These are phyloP conservation scores for Populus alba DNA, from an alignment of 345 rosid genomes.

Conservation along the genomic window DNA sequence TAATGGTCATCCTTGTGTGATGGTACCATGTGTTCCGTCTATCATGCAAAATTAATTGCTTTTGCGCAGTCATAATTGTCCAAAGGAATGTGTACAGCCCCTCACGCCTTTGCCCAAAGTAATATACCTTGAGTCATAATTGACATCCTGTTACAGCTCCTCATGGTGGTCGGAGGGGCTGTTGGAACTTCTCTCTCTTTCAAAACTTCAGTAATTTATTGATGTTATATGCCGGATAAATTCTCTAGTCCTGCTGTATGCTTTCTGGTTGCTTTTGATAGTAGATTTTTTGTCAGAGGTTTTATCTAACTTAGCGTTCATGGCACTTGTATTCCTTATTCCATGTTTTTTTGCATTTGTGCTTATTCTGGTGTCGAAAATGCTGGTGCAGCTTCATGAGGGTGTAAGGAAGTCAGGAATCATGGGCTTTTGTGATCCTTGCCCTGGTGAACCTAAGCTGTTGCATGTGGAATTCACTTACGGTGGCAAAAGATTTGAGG, in stretches of 20 bases:
- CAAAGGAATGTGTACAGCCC: background rate
- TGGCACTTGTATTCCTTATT: background rate
- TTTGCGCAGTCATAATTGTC: background rate
- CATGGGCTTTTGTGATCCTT: constrained; percentile 97
- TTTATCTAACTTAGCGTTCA: background rate
- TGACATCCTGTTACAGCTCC: background rate
- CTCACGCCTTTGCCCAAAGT: background rate
- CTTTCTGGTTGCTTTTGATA: background rate
- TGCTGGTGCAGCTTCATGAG: constrained; percentile 64
- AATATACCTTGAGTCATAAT: no score
- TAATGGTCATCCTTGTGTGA: background rate
- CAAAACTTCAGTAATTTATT: no score
- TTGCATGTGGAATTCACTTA: constrained; percentile 65
- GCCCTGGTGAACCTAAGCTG: constrained; percentile 80
- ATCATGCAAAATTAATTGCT: background rate
- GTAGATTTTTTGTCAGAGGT: background rate
- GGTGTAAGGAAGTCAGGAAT: constrained; percentile 93
- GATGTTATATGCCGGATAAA: background rate
- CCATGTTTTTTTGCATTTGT: background rate
- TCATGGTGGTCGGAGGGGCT: background rate
- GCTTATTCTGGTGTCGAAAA: background rate
- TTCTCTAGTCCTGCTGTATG: background rate
- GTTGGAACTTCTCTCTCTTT: no score
- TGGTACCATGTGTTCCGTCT: background rate
- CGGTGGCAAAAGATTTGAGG: constrained; percentile 51